Evolutionary conservation across 1,139 yeast species (phyloP).

Genomic region (Yamadazyma pseudoaaseri): DNA sequence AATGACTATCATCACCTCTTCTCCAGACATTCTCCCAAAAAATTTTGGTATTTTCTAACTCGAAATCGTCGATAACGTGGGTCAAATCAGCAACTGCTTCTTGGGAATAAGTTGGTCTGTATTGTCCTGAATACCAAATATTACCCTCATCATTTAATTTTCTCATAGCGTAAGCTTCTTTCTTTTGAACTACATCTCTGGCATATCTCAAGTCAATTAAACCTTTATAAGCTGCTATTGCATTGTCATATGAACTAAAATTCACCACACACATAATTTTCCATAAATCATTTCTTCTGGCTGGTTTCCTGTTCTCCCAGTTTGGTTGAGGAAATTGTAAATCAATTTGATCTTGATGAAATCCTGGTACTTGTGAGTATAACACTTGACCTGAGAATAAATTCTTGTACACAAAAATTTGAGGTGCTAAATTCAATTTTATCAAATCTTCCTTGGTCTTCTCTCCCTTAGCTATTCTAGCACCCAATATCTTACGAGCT

Average conservation of each 20-base stretch:
- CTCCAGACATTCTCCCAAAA: constrained; percentile 89
- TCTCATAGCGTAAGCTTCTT: constrained; percentile 67
- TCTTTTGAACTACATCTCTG: constrained; percentile 60
- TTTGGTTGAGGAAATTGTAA: constrained; percentile 74
- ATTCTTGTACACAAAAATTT: constrained; percentile 79
- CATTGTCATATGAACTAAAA: constrained; percentile 60
- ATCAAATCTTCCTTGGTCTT: constrained; percentile 33
- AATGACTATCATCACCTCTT: constrained; percentile 68
- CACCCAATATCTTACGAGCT: constrained; percentile 43
- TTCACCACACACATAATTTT: constrained; percentile 85
- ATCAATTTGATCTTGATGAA: constrained; percentile 69
- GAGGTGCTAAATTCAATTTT: constrained; percentile 61
- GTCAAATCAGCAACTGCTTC: constrained; percentile 89
- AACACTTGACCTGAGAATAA: constrained; percentile 86
- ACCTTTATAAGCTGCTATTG: constrained; percentile 73
- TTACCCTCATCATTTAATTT: constrained; percentile 75
- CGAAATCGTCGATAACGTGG: constrained; percentile 65
- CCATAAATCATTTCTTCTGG: constrained; percentile 84
- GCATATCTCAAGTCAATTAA: constrained; percentile 70
- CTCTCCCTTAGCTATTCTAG: constrained; percentile 43
- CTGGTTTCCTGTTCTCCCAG: constrained; percentile 86
- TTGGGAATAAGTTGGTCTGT: constrained; percentile 85
- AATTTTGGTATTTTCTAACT: constrained; percentile 48
- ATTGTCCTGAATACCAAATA: constrained; percentile 83
- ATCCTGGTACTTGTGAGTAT: constrained; percentile 80